phyloP scores from a whole-genome alignment of 345 rosid species.

The Eucalyptus erythrocorys region DNA sequence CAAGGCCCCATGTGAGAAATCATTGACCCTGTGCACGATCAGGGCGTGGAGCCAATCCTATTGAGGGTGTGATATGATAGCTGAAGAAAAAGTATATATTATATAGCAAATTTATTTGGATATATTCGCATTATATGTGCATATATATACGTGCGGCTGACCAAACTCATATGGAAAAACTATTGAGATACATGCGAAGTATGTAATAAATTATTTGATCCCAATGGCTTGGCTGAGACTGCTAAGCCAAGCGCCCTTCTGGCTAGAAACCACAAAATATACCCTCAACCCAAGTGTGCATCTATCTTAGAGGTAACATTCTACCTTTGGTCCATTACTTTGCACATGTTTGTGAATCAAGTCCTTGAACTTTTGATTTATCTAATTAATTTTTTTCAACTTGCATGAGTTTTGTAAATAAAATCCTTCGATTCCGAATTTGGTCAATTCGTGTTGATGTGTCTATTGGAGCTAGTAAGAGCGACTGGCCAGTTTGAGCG shows the following conservation, averaged over 20 bases:
- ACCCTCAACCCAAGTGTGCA: not conserved
- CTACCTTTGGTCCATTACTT: not conserved
- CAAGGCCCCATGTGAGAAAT: constrained; percentile 28
- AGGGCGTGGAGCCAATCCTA: not conserved
- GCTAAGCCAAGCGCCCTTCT: not conserved
- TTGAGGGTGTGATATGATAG: not conserved
- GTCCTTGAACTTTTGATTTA: not conserved
- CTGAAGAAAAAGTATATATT: not conserved
- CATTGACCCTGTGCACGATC: constrained; percentile 6
- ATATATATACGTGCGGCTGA: not conserved
- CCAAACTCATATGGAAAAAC: not conserved
- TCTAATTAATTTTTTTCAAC: not conserved
- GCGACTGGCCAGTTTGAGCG: not conserved
- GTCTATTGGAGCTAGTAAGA: not conserved
- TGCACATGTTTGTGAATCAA: not conserved
- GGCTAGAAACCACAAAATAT: not conserved
- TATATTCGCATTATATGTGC: not conserved
- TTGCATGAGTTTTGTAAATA: not conserved
- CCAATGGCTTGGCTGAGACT: not conserved
- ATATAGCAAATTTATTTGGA: not conserved
- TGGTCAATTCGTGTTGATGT: not conserved
- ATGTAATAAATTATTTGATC: not conserved
- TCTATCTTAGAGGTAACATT: not conserved
- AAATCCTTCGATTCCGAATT: not conserved
- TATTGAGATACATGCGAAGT: not conserved